These are phyloP conservation scores for Gynostemma pentaphyllum DNA, from an alignment of 306 rosid genomes.

Conservation along the genomic window DNA sequence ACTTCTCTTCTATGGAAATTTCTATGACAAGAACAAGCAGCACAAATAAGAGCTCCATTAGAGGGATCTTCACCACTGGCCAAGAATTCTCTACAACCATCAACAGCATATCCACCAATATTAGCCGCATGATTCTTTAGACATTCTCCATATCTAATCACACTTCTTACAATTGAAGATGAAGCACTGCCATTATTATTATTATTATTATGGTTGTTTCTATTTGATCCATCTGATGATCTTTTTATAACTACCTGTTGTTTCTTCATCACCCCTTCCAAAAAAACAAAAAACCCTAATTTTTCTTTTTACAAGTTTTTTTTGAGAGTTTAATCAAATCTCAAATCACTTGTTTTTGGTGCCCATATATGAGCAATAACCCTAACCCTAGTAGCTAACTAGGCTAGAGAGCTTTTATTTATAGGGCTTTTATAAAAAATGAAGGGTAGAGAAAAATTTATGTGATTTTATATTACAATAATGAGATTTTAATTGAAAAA, in stretches of 20 bases:
- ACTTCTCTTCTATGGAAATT: constrained; percentile 66
- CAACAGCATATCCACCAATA: constrained; percentile 83
- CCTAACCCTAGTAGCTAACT: background rate
- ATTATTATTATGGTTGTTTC: no score
- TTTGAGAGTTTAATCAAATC: no score
- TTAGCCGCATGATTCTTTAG: constrained; percentile 89
- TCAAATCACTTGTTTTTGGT: background rate
- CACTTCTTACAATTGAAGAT: constrained; percentile 46
- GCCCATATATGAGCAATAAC: background rate
- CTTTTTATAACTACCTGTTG: constrained; percentile 57
- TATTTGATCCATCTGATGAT: constrained; percentile 20
- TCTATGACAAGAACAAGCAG: constrained; percentile 88
- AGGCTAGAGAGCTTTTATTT: background rate
- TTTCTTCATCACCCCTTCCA: constrained; percentile 47
- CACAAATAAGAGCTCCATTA: constrained; percentile 49
- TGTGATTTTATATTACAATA: no score
- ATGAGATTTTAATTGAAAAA: no score
- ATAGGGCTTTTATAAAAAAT: constrained; percentile 1
- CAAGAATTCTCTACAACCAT: constrained; percentile 86
- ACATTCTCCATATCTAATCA: constrained; percentile 62
- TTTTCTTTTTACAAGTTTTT: no score
- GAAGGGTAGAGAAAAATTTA: no score
- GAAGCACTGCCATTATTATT: constrained; percentile 35
- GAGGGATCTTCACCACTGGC: constrained; percentile 52
- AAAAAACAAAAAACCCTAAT: background rate